Conservation (phyloP, 2,329 filamentous ascomycete species). For the Alternaria longipes region DNA sequence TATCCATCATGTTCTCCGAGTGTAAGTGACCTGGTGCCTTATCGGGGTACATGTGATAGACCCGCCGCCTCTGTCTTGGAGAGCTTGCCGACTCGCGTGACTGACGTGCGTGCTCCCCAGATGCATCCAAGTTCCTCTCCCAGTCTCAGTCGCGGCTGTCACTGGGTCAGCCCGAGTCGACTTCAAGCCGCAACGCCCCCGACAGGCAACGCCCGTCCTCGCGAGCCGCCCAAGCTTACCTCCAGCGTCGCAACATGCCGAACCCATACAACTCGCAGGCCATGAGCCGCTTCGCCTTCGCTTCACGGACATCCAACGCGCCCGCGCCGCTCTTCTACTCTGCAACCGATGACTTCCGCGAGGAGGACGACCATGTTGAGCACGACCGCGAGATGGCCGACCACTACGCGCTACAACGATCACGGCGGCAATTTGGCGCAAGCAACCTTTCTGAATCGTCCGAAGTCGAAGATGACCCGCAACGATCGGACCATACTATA, state of each 20-base stretch:
- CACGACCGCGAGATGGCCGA: slow-evolving; percentile 92
- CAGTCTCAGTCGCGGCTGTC: slow-evolving; percentile 94
- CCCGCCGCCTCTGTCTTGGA: slow-evolving; percentile 40
- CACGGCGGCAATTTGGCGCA: slow-evolving; percentile 85
- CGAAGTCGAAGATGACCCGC: slow-evolving; percentile 76
- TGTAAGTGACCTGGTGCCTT: slow-evolving; percentile 68
- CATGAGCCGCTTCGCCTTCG: slow-evolving; percentile 80
- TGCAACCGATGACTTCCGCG: slow-evolving; percentile 85
- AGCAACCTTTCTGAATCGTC: slow-evolving; percentile 86
- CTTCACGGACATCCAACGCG: slow-evolving; percentile 76
- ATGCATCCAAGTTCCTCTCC: slow-evolving; percentile 96
- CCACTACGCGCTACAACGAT: slow-evolving; percentile 88
- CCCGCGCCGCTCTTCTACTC: slow-evolving; percentile 96
- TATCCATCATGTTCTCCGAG: slow-evolving; percentile 79
- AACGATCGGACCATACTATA: slow-evolving; percentile 58
- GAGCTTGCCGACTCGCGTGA: slow-evolving; percentile 51
- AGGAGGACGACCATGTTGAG: slow-evolving; percentile 93
- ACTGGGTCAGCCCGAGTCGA: slow-evolving; percentile 65
- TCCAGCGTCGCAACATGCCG: slow-evolving; percentile 61
- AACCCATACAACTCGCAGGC: slow-evolving; percentile 79
- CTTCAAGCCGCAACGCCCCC: slow-evolving; percentile 60
- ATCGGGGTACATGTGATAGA: slow-evolving; percentile 46
- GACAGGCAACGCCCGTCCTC: slow-evolving; percentile 56
- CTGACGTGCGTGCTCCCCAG: slow-evolving; percentile 62
- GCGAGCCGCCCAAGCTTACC: slow-evolving; percentile 60